Evolutionary conservation across 2,329 filamentous ascomycete genomes (phyloP), one percentile per base, ranked within the genome.

Genomic region (Fusarium tjaetaba): DNA sequence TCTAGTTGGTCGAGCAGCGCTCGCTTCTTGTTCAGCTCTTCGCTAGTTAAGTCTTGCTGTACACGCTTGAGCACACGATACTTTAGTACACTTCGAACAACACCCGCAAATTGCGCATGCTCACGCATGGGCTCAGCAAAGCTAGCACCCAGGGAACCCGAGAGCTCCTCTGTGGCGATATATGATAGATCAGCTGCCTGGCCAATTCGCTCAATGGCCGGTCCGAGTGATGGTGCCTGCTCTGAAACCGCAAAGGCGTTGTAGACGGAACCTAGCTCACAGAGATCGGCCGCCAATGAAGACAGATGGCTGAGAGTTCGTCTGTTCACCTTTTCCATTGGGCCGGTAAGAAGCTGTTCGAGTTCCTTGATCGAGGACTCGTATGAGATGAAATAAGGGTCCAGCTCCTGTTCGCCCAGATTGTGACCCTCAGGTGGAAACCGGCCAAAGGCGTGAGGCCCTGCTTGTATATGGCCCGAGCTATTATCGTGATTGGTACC

Each of bases 91-190:
- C 87, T 93, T 46, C 95, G 91, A 7, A 99, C 96, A 2, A 99
- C 94, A 16, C 96, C 94, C 1, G 96, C 96, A 81, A 99, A 99
- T 79, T 99, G 96, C 18, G 96, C 95, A 78, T 95, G 97, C 84
- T 99, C 96, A 62, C 97, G 90, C 94, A 99, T 98, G 1, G 96
- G 96, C 80, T 99, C 97, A 0, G 97, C 95, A 80, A 99, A 99
- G 74, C 91, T 96, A 39, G 96, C 95, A 26, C 95, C 95, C n/a
- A 99, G 85, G 0, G 93, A 93, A 4, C 91, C 91, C 0, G 95
- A 95, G 7, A 99, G 86, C 80, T 99, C 96, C 78, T 97, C 94
- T 0, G 96, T 98, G 15, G 94, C 95, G 73, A 99, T 95, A 80
- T 98, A 99, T 1, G 96, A 98, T 15, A 94, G 94, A 81, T 99